Evolutionary conservation across 768 basidiomycete species (phyloP), one percentile per base, ranked within the genome.

Genomic region (Nidula microcarpa): DNA sequence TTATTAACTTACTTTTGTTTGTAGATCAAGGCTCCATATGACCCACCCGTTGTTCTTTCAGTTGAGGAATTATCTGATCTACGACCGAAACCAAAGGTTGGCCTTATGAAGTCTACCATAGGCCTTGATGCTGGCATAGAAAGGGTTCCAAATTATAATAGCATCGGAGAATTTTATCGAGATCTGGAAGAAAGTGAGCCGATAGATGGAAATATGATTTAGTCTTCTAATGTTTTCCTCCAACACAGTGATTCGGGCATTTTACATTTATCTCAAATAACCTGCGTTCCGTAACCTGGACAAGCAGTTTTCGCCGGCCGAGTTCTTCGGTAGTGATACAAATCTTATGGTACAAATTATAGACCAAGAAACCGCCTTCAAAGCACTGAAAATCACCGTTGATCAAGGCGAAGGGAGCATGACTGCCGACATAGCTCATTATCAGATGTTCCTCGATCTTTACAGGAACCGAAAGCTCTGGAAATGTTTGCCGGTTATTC

Each of bases 391-490:
- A 8, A 54, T 52, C 5, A 64, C 64, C 47, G 57, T 63, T 41
- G 55, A 63, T 18, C 61, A 66, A 54, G 65, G 65, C 8, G 65
- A 66, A 51, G 65, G 65, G 8, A 54, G 52, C 16, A 49, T 51
- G 10, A 52, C 52, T 18, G 48, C 55, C 18, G 62, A 63, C 23
- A 49, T 58, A 37, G 49, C 56, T 32, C 61, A 64, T 45, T 64
- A 59, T 41, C 55, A 57, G 30, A 57, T 64, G 13, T 64, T 64
- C 45, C 43, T 45, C 46, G 58, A 62, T 34, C 51, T 64, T n/a
- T 41, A 54, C n/a, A 35, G 53, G 16, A 53, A 56, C 37, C 51
- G 49, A 14, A 43, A 53, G 11, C 33, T 53, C n/a, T 60, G 62
- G 58, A 39, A 55, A 8, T 39, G 37, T n/a, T 39, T 8, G 37